phyloP scores from a whole-genome alignment of 2,329 filamentous ascomycete genomes.

The Aspergillus neotritici region DNA sequence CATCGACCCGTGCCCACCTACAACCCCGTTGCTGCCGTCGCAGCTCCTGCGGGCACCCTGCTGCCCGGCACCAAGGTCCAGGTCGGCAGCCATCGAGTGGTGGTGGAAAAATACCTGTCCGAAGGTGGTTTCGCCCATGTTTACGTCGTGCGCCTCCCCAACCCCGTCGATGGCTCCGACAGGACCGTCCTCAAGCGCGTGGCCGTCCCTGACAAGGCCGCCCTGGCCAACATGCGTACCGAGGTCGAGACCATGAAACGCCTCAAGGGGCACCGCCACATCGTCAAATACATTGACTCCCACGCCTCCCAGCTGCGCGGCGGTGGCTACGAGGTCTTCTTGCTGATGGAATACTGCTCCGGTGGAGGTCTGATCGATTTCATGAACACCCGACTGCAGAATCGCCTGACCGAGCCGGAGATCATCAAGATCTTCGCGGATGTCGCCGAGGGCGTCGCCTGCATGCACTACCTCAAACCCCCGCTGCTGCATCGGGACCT shows the following conservation, averaged over 20 bases:
- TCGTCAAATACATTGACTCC: conserved; percentile 97
- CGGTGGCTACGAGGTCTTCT: conserved; percentile 93
- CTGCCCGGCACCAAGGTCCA: conserved; percentile 92
- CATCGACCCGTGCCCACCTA: conserved; percentile 28
- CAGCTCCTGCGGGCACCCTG: conserved; percentile 73
- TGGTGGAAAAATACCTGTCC: conserved; percentile 95
- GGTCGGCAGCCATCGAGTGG: conserved; percentile 83
- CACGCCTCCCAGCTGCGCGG: conserved; percentile 90
- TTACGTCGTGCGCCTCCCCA: conserved; percentile 84
- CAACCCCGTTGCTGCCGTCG: conserved; percentile 32
- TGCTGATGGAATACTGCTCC: conserved; percentile 96
- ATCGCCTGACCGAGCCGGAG: conserved; percentile 93
- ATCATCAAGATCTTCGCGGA: conserved; percentile 96
- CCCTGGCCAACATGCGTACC: conserved; percentile 90
- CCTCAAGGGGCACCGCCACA: conserved; percentile 89
- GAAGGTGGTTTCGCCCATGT: conserved; percentile 98
- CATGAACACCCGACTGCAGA: conserved; percentile 97
- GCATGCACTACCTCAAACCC: conserved; percentile 98
- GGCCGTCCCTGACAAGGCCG: conserved; percentile 91
- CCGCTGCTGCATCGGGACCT: conserved; percentile 87
- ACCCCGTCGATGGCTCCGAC: conserved; percentile 70
- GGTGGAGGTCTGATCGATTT: conserved; percentile 97
- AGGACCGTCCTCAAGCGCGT: conserved; percentile 87
- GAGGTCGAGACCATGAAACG: conserved; percentile 99
- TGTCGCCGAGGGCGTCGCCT: conserved; percentile 90